Evolutionary conservation across 2,329 filamentous ascomycete species (phyloP).

Genomic region (Geosmithia morbida): DNA sequence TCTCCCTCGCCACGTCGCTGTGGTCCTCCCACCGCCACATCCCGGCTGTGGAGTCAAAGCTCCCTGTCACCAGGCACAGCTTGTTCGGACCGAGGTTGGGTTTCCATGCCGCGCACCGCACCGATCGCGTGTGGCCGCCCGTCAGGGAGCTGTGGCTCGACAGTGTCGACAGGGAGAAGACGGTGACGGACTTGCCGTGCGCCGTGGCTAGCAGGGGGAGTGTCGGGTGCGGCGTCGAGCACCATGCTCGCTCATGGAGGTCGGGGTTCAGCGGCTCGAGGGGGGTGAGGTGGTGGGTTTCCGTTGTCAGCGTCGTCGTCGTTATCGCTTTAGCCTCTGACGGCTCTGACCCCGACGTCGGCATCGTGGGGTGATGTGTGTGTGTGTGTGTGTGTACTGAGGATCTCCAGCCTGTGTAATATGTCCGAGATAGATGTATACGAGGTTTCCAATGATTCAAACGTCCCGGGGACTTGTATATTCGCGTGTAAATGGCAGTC

Average conservation of each 20-base stretch:
- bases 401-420: too few relatives aligned
- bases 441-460: too few relatives aligned
- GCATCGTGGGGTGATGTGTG: not conserved
- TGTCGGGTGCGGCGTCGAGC: constrained; percentile 69
- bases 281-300: constrained; percentile 17
- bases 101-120: constrained; percentile 83
- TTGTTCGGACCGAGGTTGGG: constrained; percentile 46
- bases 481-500: not conserved
- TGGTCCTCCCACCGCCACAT: constrained; percentile 54
- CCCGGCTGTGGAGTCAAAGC: constrained; percentile 85
- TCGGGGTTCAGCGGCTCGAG: constrained; percentile 38
- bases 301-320: not conserved
- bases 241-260: constrained; percentile 66
- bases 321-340: not conserved
- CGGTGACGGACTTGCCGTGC: constrained; percentile 72
- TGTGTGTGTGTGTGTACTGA: not conserved
- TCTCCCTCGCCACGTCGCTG: constrained; percentile 25
- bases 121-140: constrained; percentile 80
- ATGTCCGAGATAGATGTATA: too few relatives aligned
- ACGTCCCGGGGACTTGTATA: too few relatives aligned
- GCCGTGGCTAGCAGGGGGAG: constrained; percentile 82
- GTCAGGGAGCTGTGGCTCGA: constrained; percentile 65
- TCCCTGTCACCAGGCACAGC: constrained; percentile 77
- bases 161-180: constrained; percentile 78
- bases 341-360: constrained; percentile 1